Percentiles rank a stretch among this genome's conserved stretches.
Conservation (phyloP, 441 rosid species). For the Pelargonium myrrhifolium region DNA sequence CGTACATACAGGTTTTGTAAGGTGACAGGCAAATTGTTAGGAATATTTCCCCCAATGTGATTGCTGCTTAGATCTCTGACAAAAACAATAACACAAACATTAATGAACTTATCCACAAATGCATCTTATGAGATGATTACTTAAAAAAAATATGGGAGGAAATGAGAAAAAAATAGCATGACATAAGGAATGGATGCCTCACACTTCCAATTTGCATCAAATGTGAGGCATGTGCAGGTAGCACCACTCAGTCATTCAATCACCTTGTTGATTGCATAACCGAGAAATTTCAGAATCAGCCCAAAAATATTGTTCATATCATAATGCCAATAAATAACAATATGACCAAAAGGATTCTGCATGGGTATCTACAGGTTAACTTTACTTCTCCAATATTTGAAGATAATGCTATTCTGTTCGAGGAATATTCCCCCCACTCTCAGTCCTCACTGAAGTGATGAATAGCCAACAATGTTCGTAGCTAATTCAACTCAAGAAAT, state of each 20-base stretch:
- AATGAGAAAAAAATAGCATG: not conserved
- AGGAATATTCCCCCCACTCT: not conserved
- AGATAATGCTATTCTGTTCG: not conserved
- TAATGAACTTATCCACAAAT: slow-evolving; percentile 11
- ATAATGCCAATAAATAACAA: not conserved
- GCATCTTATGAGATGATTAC: not conserved
- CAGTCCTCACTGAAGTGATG: not conserved
- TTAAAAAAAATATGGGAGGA: not conserved
- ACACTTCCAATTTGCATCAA: slow-evolving; percentile 5
- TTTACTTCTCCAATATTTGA: slow-evolving; percentile 1
- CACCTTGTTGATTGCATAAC: slow-evolving; percentile 2
- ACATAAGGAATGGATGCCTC: slow-evolving; percentile 10
- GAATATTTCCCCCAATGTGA: slow-evolving; percentile 82
- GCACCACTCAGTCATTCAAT: slow-evolving; percentile 1
- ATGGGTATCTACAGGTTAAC: not conserved
- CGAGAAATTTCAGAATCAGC: not conserved
- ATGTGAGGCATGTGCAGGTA: not conserved
- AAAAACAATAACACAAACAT: slow-evolving; percentile 15
- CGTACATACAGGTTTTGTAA: slow-evolving; percentile 60
- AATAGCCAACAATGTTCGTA: not conserved
- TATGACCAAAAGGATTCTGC: not conserved
- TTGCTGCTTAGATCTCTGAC: slow-evolving; percentile 90
- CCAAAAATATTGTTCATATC: not conserved
- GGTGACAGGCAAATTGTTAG: slow-evolving; percentile 64
- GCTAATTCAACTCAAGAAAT: not conserved